A percentile compares a stretch with the other conserved stretches of the same genome.
Evolutionary conservation across 169 alveolate genomes (phyloP).

Genomic region (Babesia sp.): DNA sequence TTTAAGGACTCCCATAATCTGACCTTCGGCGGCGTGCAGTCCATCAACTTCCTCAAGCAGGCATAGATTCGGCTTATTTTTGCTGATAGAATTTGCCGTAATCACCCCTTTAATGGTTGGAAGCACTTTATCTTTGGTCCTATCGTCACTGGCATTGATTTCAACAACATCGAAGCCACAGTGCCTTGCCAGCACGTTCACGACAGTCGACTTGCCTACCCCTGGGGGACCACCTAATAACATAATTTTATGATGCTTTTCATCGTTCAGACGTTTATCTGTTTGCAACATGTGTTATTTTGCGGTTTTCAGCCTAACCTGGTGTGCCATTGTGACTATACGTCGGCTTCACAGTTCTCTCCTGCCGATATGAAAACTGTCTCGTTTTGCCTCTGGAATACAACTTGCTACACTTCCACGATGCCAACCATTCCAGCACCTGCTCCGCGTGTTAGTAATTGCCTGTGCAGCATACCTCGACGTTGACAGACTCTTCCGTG

Average conservation of each 20-base stretch:
- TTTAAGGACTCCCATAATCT: constrained; percentile 48
- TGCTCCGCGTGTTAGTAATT: neutral
- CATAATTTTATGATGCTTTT: constrained; percentile 45
- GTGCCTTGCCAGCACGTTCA: constrained; percentile 80
- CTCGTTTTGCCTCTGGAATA: neutral
- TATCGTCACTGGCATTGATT: constrained; percentile 94
- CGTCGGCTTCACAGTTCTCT: neutral
- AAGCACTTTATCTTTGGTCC: constrained; percentile 83
- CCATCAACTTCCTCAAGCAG: constrained; percentile 97
- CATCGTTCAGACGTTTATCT: neutral
- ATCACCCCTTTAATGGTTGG: constrained; percentile 72
- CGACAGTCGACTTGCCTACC: constrained; percentile 74
- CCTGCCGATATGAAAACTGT: neutral
- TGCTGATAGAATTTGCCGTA: constrained; percentile 68
- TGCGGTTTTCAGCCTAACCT: neutral
- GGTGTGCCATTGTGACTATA: neutral
- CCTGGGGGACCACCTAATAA: constrained; percentile 80
- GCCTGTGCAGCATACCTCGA: constrained; percentile 47
- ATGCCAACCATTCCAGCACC: constrained; percentile 58
- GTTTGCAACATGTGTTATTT: neutral
- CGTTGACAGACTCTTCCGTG: constrained; percentile 71
- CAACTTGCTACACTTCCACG: constrained; percentile 54
- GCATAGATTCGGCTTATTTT: constrained; percentile 76
- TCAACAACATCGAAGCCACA: constrained; percentile 91
- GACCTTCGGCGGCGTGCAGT: constrained; percentile 89